Conservation (phyloP, 306 rosid species). For the Begonia loranthoides region DNA sequence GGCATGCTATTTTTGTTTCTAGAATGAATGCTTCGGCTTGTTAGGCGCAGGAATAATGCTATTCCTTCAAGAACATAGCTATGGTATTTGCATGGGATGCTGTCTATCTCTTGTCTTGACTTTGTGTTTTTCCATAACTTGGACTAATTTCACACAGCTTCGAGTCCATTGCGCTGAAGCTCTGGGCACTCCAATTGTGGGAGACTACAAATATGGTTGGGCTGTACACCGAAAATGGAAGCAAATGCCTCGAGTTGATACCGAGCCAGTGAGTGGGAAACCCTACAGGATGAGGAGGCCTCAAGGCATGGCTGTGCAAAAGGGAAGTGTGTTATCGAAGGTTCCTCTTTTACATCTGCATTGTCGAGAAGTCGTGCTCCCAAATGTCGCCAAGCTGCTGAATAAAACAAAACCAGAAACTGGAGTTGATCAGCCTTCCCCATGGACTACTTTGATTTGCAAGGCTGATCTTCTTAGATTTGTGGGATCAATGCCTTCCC, state of each 20-base stretch:
- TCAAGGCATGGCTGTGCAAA: constrained; percentile 70
- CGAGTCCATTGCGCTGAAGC: constrained; percentile 99
- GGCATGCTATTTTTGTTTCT: too few species aligned
- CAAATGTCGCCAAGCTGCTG: constrained; percentile 67
- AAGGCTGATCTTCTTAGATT: constrained; percentile 69
- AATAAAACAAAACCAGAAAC: background rate
- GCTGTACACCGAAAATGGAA: constrained; percentile 73
- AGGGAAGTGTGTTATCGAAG: constrained; percentile 89
- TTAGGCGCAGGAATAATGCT: too few species aligned
- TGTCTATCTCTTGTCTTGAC: background rate
- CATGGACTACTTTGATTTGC: background rate
- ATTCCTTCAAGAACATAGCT: too few species aligned
- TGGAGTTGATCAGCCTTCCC: background rate
- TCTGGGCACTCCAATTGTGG: constrained; percentile 90
- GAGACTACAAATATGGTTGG: constrained; percentile 96
- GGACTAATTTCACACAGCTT: constrained; percentile 25
- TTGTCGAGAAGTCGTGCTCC: constrained; percentile 76
- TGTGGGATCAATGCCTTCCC: constrained; percentile 84
- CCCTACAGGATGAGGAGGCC: constrained; percentile 82
- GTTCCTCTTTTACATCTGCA: constrained; percentile 86
- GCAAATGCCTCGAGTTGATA: constrained; percentile 61
- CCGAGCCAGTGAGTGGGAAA: constrained; percentile 56
- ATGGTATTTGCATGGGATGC: too few species aligned
- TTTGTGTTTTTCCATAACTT: too few species aligned
- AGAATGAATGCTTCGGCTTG: too few species aligned